A percentile compares a stretch with the other conserved stretches of the same genome.
phyloP scores from a whole-genome alignment of 768 basidiomycete genomes.

The Kwoniella bestiolae region DNA sequence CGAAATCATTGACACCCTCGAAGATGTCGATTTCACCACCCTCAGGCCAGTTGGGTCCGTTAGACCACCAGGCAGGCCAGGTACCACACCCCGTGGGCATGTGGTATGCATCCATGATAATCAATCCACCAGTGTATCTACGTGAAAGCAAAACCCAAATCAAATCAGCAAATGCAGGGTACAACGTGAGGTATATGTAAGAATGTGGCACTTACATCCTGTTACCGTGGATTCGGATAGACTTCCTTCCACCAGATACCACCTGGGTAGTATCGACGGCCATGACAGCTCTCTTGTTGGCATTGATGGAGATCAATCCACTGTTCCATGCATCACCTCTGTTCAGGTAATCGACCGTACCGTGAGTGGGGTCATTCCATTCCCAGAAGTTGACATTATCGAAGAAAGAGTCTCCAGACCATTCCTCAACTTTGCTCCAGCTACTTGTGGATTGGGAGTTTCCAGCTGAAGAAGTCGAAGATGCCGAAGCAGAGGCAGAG shows the following conservation, averaged over 20 bases:
- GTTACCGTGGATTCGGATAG: slow-evolving; percentile 71
- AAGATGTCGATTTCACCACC: slow-evolving; percentile 59
- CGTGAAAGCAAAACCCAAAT: slow-evolving; percentile 25
- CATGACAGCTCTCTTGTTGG: slow-evolving; percentile 80
- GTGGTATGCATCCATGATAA: slow-evolving; percentile 82
- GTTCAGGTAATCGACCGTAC: slow-evolving; percentile 67
- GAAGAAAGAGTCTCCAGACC: slow-evolving; percentile 72
- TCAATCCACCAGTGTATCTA: slow-evolving; percentile 65
- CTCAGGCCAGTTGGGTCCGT: slow-evolving; percentile 60
- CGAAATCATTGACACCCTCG: slow-evolving; percentile 60
- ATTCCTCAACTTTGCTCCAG: slow-evolving; percentile 48
- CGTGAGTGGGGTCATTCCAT: slow-evolving; percentile 72
- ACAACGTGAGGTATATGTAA: slow-evolving; percentile 57
- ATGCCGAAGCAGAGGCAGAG: slow-evolving; percentile 31
- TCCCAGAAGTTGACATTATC: slow-evolving; percentile 74
- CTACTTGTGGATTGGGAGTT: neutral
- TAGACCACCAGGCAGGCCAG: slow-evolving; percentile 72
- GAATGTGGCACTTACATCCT: slow-evolving; percentile 28
- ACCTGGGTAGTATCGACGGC: slow-evolving; percentile 79
- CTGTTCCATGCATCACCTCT: slow-evolving; percentile 62
- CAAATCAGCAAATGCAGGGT: slow-evolving; percentile 63
- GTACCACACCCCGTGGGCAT: slow-evolving; percentile 89
- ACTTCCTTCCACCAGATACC: slow-evolving; percentile 71
- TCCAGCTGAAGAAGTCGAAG: slow-evolving; percentile 10
- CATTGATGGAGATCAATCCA: slow-evolving; percentile 69